These are phyloP conservation scores for Pythium aphanidermatum DNA, from an alignment of 352 stramenopile species.

Conservation along the genomic window DNA sequence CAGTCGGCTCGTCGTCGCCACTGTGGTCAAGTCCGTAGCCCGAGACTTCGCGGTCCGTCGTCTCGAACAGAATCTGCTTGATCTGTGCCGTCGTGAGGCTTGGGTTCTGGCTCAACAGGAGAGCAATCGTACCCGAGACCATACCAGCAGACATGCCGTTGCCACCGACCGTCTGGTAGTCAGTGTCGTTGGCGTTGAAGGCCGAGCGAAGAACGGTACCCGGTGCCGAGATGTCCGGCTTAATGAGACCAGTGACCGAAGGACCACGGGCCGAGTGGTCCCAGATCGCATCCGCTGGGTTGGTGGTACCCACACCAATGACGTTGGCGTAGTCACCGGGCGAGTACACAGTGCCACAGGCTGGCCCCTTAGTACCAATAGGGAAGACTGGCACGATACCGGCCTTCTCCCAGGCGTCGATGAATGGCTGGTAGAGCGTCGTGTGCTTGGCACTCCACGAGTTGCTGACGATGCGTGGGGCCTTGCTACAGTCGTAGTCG, in stretches of 20 bases:
- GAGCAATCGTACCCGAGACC: constrained; percentile 17
- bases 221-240: constrained; percentile 20
- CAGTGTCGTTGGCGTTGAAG: constrained; percentile 5
- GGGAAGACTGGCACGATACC: background rate
- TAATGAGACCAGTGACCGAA: constrained; percentile 5
- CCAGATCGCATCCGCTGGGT: constrained; percentile 2
- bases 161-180: constrained; percentile 12
- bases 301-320: constrained; percentile 17
- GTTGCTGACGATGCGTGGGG: background rate
- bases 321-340: constrained; percentile 18
- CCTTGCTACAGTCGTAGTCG: background rate
- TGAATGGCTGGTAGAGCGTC: background rate
- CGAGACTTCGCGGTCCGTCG: too few relatives aligned
- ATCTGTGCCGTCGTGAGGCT: constrained; percentile 7
- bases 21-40: too few relatives aligned
- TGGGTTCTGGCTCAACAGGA: constrained; percentile 19
- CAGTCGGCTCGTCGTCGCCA: constrained; percentile 5
- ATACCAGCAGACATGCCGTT: constrained; percentile 26
- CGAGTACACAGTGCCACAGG: background rate
- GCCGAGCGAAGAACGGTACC: constrained; percentile 8
- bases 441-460: background rate
- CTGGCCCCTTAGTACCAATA: background rate
- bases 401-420: background rate
- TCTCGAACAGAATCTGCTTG: background rate
- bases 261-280: constrained; percentile 12